phyloP scores from a whole-genome alignment of 257 asterid genomes.

The Solanum ahanhuiri region DNA sequence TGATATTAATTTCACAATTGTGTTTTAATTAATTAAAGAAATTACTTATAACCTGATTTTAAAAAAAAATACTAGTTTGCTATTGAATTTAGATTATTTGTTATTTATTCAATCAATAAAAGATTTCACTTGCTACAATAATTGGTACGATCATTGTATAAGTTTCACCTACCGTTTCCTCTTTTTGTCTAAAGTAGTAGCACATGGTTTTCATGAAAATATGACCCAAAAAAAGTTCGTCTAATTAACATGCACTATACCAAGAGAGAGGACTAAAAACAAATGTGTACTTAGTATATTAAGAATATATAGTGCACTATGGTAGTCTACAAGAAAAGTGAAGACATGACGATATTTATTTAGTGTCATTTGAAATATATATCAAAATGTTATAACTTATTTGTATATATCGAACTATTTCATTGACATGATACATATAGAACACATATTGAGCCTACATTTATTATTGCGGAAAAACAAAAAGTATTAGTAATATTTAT shows the following conservation, averaged over 20 bases:
- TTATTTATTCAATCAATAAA: not conserved
- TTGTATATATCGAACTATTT: not conserved
- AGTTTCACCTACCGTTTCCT: not conserved
- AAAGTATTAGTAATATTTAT: not conserved
- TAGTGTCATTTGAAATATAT: not conserved
- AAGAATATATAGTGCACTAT: not conserved
- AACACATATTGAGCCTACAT: rapidly evolving
- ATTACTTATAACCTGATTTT: not conserved
- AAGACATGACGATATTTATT: not conserved
- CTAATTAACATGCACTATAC: not conserved
- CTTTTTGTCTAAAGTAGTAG: not conserved
- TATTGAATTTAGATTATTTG: not conserved
- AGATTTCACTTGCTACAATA: not conserved
- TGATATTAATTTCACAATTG: not conserved
- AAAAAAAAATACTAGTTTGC: not conserved
- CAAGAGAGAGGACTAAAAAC: not conserved
- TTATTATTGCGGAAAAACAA: rapidly evolving
- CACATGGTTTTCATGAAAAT: not conserved
- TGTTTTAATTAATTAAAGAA: not conserved
- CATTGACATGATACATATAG: not conserved
- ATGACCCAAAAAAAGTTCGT: not conserved
- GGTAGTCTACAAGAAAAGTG: not conserved
- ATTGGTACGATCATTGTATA: not conserved
- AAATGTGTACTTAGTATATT: not conserved
- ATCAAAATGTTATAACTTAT: not conserved